These are phyloP conservation scores for Castanopsis chinensis DNA, from an alignment of 306 rosid species.

Conservation along the genomic window DNA sequence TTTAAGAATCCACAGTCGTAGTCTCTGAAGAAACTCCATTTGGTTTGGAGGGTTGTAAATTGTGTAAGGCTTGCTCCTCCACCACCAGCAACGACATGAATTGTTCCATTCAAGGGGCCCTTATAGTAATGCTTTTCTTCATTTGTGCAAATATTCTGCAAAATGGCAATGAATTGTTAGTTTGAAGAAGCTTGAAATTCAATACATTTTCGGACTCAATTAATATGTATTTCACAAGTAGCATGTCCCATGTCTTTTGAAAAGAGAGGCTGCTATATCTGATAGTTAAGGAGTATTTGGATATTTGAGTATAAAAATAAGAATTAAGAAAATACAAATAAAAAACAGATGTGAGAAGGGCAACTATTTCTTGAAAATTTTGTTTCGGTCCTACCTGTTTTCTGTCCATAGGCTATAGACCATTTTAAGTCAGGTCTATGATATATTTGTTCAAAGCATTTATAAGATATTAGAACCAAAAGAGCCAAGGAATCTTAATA, in stretches of 20 bases:
- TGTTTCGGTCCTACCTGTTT: not conserved
- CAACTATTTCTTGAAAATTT: not conserved
- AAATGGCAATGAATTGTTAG: constrained; percentile 1
- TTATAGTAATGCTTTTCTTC: constrained; percentile 62
- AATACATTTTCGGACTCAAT: not conserved
- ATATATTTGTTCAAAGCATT: not conserved
- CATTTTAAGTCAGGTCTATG: not conserved
- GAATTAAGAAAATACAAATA: not conserved
- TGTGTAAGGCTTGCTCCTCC: constrained; percentile 80
- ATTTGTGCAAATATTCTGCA: constrained; percentile 77
- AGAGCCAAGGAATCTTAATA: not conserved
- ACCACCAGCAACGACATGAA: constrained; percentile 88
- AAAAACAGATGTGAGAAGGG: not conserved
- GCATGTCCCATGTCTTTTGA: not conserved
- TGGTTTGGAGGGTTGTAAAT: constrained; percentile 63
- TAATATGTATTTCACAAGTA: not conserved
- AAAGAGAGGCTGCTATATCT: not conserved
- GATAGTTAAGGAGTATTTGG: not conserved
- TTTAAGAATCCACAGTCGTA: constrained; percentile 79
- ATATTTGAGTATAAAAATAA: not conserved
- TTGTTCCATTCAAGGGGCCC: constrained; percentile 82
- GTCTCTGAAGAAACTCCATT: constrained; percentile 78
- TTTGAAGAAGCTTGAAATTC: constrained; percentile 12
- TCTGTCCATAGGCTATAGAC: not conserved
- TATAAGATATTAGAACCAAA: not conserved